A percentile compares a stretch with the other conserved stretches of the same genome.
Conservation (phyloP, 441 rosid genomes). For the Mallotus repandus region DNA sequence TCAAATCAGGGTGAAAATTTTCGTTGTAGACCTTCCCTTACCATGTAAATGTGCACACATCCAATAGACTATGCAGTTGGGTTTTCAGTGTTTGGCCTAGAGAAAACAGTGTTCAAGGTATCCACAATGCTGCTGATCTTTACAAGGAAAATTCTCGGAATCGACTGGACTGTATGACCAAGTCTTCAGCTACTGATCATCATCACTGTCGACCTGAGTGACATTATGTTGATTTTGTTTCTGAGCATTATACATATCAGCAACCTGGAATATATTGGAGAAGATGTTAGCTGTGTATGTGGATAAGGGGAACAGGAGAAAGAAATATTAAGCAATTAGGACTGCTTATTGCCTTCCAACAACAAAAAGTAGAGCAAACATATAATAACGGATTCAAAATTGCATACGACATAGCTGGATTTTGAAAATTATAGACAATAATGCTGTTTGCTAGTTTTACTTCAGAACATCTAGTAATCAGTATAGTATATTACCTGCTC, state of each 20-base stretch:
- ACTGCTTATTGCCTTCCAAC: constrained; percentile 7
- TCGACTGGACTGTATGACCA: not conserved
- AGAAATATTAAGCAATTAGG: constrained; percentile 5
- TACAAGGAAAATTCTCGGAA: not conserved
- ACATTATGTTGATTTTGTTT: constrained; percentile 67
- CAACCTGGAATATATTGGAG: constrained; percentile 51
- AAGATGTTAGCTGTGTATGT: not conserved
- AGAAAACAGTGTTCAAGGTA: not conserved
- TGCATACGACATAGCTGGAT: constrained; percentile 63
- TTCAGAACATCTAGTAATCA: constrained; percentile 1
- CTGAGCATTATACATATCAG: constrained; percentile 83
- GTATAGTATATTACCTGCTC: constrained; percentile 58
- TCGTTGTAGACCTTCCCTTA: not conserved
- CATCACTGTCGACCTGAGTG: constrained; percentile 56
- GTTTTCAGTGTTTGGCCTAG: not conserved
- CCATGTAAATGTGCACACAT: not conserved
- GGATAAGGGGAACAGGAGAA: not conserved
- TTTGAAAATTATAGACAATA: constrained; percentile 36
- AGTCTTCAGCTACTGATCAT: constrained; percentile 40
- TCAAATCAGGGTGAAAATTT: not conserved
- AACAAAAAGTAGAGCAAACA: too few relatives aligned
- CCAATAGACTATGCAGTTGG: not conserved
- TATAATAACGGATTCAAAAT: too few relatives aligned
- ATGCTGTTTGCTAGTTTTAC: not conserved
- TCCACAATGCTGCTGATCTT: not conserved